These are phyloP conservation scores for Neurospora tetraspora DNA, from an alignment of 495 filamentous ascomycete genomes.

Conservation along the genomic window DNA sequence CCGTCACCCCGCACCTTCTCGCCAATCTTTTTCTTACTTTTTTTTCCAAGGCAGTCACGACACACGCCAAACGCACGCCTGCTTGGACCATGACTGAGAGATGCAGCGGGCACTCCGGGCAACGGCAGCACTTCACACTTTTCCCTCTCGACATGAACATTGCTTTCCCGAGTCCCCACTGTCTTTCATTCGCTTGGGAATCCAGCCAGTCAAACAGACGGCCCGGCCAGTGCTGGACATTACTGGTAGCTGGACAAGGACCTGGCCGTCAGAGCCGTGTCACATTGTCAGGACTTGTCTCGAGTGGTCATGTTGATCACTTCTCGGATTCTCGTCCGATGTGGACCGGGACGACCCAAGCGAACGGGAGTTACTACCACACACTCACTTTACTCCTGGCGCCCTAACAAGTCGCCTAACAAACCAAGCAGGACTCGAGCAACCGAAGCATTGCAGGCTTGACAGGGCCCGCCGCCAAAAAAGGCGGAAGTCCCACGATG, in stretches of 20 bases:
- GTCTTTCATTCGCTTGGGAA: not conserved
- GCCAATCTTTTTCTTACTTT: not conserved
- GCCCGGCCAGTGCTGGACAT: not conserved
- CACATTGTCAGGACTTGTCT: not conserved
- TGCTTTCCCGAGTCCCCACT: not conserved
- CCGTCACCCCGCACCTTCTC: not conserved
- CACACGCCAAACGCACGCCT: not conserved
- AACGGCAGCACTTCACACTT: not conserved
- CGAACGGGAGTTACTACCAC: not conserved
- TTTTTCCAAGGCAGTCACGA: not conserved
- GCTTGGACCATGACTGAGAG: not conserved
- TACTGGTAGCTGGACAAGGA: not conserved
- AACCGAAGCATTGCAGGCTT: not conserved
- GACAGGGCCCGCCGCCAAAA: not conserved
- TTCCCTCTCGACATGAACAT: not conserved
- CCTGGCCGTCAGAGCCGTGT: not conserved
- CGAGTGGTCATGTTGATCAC: not conserved
- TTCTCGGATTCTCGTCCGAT: not conserved
- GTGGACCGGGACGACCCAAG: not conserved
- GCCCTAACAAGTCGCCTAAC: not conserved
- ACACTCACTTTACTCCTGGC: not conserved
- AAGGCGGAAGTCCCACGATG: not conserved
- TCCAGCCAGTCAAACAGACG: not conserved
- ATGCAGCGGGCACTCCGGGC: not conserved
- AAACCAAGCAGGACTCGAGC: not conserved